A percentile compares a stretch with the other conserved stretches of the same genome.
These are phyloP conservation scores for Cladosporium sp. DNA, from an alignment of 2,329 filamentous ascomycete genomes.

Conservation along the genomic window DNA sequence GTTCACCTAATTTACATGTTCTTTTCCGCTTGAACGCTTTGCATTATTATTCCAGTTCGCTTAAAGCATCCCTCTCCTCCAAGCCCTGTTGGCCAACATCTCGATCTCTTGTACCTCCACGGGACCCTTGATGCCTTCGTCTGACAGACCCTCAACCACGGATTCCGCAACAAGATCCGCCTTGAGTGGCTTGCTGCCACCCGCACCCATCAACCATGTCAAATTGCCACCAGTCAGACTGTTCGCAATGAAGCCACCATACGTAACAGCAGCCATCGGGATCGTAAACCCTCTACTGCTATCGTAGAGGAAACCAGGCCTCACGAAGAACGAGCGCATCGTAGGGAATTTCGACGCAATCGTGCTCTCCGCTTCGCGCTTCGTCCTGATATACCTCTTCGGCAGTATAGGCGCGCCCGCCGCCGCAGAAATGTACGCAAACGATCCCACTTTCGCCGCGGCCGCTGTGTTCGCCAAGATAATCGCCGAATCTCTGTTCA, in stretches of 20 bases:
- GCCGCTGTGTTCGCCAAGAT: slow-evolving; percentile 76
- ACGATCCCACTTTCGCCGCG: slow-evolving; percentile 64
- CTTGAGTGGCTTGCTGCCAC: slow-evolving; percentile 81
- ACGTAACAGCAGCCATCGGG: slow-evolving; percentile 76
- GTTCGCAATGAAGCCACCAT: slow-evolving; percentile 75
- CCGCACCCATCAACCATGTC: slow-evolving; percentile 74
- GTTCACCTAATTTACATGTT: neutral
- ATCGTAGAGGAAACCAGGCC: slow-evolving; percentile 89
- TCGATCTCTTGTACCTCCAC: slow-evolving; percentile 81
- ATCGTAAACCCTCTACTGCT: slow-evolving; percentile 77
- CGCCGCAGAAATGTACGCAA: slow-evolving; percentile 87
- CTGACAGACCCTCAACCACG: slow-evolving; percentile 80
- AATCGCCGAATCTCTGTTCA: slow-evolving; percentile 91
- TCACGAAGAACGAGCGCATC: slow-evolving; percentile 78
- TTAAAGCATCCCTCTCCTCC: slow-evolving; percentile 88
- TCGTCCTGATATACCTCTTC: slow-evolving; percentile 82
- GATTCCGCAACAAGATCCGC: slow-evolving; percentile 86
- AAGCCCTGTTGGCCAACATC: slow-evolving; percentile 74
- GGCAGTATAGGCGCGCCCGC: slow-evolving; percentile 84
- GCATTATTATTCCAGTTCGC: neutral
- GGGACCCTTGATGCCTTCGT: slow-evolving; percentile 70
- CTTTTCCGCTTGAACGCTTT: slow-evolving; percentile 4
- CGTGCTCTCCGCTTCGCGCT: slow-evolving; percentile 81
- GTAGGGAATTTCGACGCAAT: slow-evolving; percentile 71
- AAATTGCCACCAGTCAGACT: slow-evolving; percentile 73